These are phyloP conservation scores for Taphrina wiesneri DNA, from an alignment of 1,139 yeast genomes.

Conservation along the genomic window DNA sequence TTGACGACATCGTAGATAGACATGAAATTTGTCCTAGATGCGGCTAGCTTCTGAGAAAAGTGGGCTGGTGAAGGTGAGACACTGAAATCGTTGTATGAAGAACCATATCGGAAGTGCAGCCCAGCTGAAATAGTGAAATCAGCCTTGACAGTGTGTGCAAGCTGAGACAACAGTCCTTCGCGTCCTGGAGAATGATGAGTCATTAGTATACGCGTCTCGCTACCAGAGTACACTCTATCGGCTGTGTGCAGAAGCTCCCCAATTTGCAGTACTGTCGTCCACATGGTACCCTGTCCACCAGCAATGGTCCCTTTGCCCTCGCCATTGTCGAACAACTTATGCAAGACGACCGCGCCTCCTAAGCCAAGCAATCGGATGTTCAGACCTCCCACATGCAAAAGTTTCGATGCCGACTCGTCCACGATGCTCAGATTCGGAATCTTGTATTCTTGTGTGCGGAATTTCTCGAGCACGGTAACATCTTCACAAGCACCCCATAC, in stretches of 20 bases:
- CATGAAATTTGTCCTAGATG: constrained; percentile 62
- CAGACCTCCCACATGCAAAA: constrained; percentile 49
- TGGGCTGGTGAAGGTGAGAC: constrained; percentile 64
- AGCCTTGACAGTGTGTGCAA: constrained; percentile 66
- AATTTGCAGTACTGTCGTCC: constrained; percentile 72
- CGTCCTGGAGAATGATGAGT: constrained; percentile 68
- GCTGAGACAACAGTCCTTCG: constrained; percentile 67
- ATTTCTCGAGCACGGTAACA: constrained; percentile 61
- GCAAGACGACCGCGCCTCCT: constrained; percentile 70
- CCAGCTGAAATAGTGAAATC: constrained; percentile 75
- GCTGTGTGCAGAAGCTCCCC: constrained; percentile 61
- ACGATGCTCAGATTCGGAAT: constrained; percentile 62
- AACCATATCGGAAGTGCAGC: constrained; percentile 68
- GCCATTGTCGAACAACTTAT: constrained; percentile 71
- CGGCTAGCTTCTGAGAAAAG: constrained; percentile 62
- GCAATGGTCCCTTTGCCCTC: constrained; percentile 51
- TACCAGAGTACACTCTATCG: constrained; percentile 47
- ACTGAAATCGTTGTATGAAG: constrained; percentile 69
- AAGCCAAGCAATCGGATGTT: constrained; percentile 63
- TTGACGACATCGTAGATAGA: constrained; percentile 66
- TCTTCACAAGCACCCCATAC: constrained; percentile 78
- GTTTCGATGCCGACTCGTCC: constrained; percentile 53
- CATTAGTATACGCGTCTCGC: constrained; percentile 62
- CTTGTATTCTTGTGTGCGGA: constrained; percentile 55
- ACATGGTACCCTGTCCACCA: constrained; percentile 73